Base-by-base conservation (phyloP, 169 alveolate genomes). In the Blepharisma undulans region DNA sequence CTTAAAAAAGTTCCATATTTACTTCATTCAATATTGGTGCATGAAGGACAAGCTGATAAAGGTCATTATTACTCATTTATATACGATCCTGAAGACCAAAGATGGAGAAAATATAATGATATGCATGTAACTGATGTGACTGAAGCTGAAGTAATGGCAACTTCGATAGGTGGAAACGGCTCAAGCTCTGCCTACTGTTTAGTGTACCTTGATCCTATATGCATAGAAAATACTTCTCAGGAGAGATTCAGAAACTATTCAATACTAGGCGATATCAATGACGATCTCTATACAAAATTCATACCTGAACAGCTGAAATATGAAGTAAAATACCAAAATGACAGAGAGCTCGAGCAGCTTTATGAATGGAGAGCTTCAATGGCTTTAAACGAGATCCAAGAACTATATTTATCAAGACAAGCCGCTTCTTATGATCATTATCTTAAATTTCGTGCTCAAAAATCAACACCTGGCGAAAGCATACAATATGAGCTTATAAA, bases 11-110 rank as follows among this genome's bases (percentile, higher is more conserved):
- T 4, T 30, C 71, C 29, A 7, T 82, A 82, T 60, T n/a, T 22
- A 21, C 89, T 82, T 12, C 96, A 93, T 81, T 89, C 89, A 22
- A 48, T 82, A 19, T 30, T 82, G 48, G 34, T 82, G 4, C 89
- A 94, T 59, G 60, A 66, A 60, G 90, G 90, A 21, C 80, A 36
- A 32, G 90, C 90, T 66, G 90, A 36, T 19, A n/a, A 34, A 66
- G 90, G 90, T 5, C 90, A 86, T 33, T 86, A 86, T 33, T 86
- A 22, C n/a, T 30, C 90, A 25, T 86, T 61, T 33, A 86, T 86
- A 22, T 66, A n/a, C 12, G 90, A 86, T 10, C 29, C 22, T 5
- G 84, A 86, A 29, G 84, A 86, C n/a, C 25, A 86, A 36, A 29
- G 25, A 5, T 86, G 90, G 90, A 22, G 61, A n/a, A 86, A 72